Evolutionary conservation across 257 asterid genomes (phyloP).

Genomic region (Solanum gandarillasii): DNA sequence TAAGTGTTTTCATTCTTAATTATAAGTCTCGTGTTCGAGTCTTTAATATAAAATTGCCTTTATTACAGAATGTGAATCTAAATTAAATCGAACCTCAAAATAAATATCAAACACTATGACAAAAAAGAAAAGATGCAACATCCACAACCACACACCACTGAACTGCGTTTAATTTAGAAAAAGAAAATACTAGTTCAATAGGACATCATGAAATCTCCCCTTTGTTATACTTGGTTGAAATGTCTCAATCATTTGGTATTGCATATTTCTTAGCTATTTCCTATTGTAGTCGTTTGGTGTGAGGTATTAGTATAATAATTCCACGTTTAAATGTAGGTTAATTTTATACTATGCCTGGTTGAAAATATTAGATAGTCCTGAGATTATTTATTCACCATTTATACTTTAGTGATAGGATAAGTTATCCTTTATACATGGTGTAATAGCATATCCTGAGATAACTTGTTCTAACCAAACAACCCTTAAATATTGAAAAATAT

Average conservation of each 20-base stretch:
- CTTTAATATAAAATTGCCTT: background rate
- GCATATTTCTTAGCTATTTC: background rate
- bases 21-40: rapidly evolving
- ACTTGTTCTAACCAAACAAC: background rate
- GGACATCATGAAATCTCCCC: background rate
- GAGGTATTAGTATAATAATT: too few species aligned
- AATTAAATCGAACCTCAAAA: background rate
- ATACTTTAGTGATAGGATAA: rapidly evolving
- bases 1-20: background rate
- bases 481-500: background rate
- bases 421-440: too few species aligned
- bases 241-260: background rate
- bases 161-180: too few species aligned
- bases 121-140: background rate
- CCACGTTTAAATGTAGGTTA: rapidly evolving
- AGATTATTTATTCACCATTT: too few species aligned
- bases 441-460: too few species aligned
- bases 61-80: background rate
- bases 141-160: background rate
- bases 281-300: background rate
- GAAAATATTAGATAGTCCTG: rapidly evolving
- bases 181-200: background rate
- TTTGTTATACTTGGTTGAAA: background rate
- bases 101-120: background rate
- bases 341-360: rapidly evolving